Conservation (phyloP, 805 yeast genomes). For the Blastobotrys muscicola region DNA sequence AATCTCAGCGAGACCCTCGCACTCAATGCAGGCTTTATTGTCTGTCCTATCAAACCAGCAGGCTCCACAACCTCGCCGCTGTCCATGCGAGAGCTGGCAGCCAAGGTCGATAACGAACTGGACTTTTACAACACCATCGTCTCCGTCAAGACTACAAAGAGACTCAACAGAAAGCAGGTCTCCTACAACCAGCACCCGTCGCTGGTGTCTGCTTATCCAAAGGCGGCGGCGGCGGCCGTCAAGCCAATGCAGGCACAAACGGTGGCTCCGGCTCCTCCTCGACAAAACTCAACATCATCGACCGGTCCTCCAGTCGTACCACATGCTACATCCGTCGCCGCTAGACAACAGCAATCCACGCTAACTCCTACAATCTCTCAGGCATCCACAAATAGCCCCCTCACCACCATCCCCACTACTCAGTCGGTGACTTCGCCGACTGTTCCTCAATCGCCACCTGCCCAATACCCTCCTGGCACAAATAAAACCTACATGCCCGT, state of each 20-base stretch:
- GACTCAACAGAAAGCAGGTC: conserved; percentile 27
- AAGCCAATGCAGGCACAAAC: conserved; percentile 5
- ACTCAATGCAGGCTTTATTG: conserved; percentile 74
- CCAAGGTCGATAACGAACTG: conserved; percentile 71
- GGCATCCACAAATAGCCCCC: not conserved
- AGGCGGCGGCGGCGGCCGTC: not conserved
- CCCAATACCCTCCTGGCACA: conserved; percentile 28
- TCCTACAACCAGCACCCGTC: conserved; percentile 27
- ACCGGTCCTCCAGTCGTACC: conserved; percentile 1
- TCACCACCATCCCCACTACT: not conserved
- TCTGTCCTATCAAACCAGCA: conserved; percentile 55
- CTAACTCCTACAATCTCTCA: not conserved
- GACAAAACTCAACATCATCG: conserved; percentile 6
- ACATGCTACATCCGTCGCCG: not conserved
- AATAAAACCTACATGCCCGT: conserved; percentile 34
- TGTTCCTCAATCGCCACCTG: not conserved
- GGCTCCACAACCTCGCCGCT: conserved; percentile 34
- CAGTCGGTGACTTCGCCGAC: not conserved
- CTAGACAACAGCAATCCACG: not conserved
- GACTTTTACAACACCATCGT: conserved; percentile 66
- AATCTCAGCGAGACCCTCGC: conserved; percentile 77
- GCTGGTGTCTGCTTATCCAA: conserved; percentile 15
- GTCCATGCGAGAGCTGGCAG: conserved; percentile 73
- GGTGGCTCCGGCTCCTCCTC: conserved; percentile 9
- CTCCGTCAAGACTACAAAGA: conserved; percentile 21